Evolutionary conservation across 192 early-diverging fungal genomes (phyloP).

Genomic region (Funneliformis geosporum): DNA sequence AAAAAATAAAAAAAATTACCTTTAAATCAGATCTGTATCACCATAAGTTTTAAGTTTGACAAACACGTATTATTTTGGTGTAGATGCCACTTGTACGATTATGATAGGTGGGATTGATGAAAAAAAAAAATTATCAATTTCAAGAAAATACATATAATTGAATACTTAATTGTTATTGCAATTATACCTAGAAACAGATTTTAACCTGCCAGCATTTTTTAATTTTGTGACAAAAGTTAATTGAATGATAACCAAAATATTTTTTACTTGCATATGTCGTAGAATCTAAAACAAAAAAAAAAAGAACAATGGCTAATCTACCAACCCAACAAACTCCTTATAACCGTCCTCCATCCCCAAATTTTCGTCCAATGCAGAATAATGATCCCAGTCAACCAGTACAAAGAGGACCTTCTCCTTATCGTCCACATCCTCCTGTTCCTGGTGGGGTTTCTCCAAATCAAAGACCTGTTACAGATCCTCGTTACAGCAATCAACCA

Average conservation of each 20-base stretch:
- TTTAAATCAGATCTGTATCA: not conserved
- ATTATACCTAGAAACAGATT: not conserved
- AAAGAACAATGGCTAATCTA: not conserved
- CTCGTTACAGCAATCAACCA: not conserved
- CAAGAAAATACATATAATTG: too few relatives aligned
- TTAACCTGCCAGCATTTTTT: not conserved
- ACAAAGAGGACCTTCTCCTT: conserved; percentile 18
- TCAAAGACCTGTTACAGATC: not conserved
- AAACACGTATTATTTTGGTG: not conserved
- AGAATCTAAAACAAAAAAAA: not conserved
- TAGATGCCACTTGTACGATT: not conserved
- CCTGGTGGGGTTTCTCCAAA: not conserved
- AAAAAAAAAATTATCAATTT: not conserved
- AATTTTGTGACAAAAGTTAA: not conserved
- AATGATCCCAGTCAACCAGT: conserved; percentile 9
- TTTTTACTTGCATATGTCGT: not conserved
- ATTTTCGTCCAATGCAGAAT: conserved; percentile 18
- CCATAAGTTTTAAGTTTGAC: not conserved
- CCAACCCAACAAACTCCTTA: not conserved
- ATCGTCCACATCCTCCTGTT: not conserved
- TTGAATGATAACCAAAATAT: not conserved
- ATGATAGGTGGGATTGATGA: not conserved
- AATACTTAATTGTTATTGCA: too few relatives aligned
- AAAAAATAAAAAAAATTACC: not conserved
- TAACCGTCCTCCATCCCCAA: conserved; percentile 18